Evolutionary conservation across 2,329 filamentous ascomycete species (phyloP).

Genomic region (Chrysoporthe puriensis): DNA sequence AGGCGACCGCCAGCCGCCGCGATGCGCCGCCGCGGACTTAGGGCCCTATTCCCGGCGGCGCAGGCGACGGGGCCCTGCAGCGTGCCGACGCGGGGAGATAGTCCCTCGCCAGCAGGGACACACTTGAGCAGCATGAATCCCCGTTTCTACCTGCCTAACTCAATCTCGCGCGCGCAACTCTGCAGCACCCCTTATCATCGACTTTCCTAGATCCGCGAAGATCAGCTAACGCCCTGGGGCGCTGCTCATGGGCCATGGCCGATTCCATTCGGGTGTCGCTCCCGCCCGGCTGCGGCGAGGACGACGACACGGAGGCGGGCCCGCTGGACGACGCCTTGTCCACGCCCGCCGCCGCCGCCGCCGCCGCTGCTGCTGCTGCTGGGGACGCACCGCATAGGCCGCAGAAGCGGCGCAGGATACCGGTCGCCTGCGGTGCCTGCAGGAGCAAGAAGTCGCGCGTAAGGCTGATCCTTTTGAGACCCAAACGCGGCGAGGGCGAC

Average conservation of each 20-base stretch:
- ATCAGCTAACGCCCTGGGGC: slow-evolving; percentile 1
- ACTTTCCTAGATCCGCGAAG: slow-evolving; percentile 20
- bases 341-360: not conserved
- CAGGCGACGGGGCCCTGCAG: slow-evolving; percentile 5
- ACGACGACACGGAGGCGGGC: slow-evolving; percentile 17
- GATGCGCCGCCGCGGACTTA: slow-evolving; percentile 16
- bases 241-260: slow-evolving; percentile 11
- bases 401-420: slow-evolving; percentile 28
- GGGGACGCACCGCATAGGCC: slow-evolving; percentile 13
- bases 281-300: slow-evolving; percentile 16
- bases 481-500: no score
- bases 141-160: slow-evolving; percentile 19
- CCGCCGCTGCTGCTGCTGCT: no score
- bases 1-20: no score
- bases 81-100: slow-evolving; percentile 25
- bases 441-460: slow-evolving; percentile 28
- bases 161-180: slow-evolving; percentile 4
- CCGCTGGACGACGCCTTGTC: slow-evolving; percentile 8
- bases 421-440: slow-evolving; percentile 27
- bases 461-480: not conserved
- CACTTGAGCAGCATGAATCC: slow-evolving; percentile 15
- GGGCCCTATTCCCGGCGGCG: slow-evolving; percentile 11
- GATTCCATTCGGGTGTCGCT: slow-evolving; percentile 26
- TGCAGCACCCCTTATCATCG: slow-evolving; percentile 2
- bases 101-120: slow-evolving; percentile 1